These are phyloP conservation scores for Pseudogymnoascus sp. DNA, from an alignment of 2,329 filamentous ascomycete species.

Conservation along the genomic window DNA sequence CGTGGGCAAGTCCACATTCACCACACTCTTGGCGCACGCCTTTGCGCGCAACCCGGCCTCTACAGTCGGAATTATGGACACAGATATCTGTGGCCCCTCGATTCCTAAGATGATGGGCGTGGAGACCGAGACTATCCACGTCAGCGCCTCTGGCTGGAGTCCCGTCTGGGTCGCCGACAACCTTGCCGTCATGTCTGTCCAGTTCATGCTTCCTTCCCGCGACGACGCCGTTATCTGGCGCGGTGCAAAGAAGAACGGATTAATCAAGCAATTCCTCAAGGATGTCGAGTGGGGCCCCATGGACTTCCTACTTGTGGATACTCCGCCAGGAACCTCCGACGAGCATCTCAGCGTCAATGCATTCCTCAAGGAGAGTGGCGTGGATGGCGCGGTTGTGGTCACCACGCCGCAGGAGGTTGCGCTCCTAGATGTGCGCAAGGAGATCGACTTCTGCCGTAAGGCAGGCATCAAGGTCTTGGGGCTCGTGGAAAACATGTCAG, in stretches of 20 bases:
- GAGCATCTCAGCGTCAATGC: slow-evolving; percentile 93
- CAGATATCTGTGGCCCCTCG: slow-evolving; percentile 90
- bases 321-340: slow-evolving; percentile 88
- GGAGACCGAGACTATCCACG: slow-evolving; percentile 86
- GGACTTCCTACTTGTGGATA: slow-evolving; percentile 90
- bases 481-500: slow-evolving; percentile 95
- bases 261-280: slow-evolving; percentile 97
- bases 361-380: slow-evolving; percentile 81
- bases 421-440: slow-evolving; percentile 87
- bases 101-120: slow-evolving; percentile 99
- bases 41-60: slow-evolving; percentile 74
- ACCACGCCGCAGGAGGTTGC: slow-evolving; percentile 94
- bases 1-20: slow-evolving; percentile 94
- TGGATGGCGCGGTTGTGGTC: slow-evolving; percentile 88
- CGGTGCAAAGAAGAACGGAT: slow-evolving; percentile 94
- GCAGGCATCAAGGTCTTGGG: slow-evolving; percentile 84
- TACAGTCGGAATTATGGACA: slow-evolving; percentile 93
- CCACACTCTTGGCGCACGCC: slow-evolving; percentile 77
- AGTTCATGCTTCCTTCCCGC: slow-evolving; percentile 92
- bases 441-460: slow-evolving; percentile 96
- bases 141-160: slow-evolving; percentile 82
- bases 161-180: slow-evolving; percentile 96
- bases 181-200: slow-evolving; percentile 90
- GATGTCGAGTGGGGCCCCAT: slow-evolving; percentile 97
- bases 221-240: slow-evolving; percentile 98